Evolutionary conservation across 2,329 filamentous ascomycete species (phyloP), one percentile per base, ranked within the genome.

Genomic region (Chaetomiaceae sp.): DNA sequence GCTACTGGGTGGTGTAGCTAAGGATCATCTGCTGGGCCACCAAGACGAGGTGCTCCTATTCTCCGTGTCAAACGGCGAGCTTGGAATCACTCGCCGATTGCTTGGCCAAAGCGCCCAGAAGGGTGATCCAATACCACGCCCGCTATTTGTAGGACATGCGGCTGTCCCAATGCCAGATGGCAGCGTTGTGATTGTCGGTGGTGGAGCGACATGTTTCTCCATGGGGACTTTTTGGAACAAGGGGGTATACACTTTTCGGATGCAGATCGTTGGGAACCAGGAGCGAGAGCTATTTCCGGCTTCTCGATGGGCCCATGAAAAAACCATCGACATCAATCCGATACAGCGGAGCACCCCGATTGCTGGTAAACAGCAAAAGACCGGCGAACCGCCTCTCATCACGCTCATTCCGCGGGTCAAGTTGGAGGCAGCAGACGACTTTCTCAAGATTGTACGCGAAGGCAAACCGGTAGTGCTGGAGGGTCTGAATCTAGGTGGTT

Each of bases 201-300:
- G 91, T 14, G 91, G 90, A 33, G 89, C 87, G 14, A 89, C 90
- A 0, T 95, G 90, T 67, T 95, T 95, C 72, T 90, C 89, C 0
- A 95, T 95, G 78, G 90, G 90, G 1, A 88, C 87, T 6, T 90
- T 82, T 63, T 95, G 89, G 88, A 91, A 90, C 46, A 75, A 76
- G 29, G 81, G 81, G 1, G 73, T 77, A 11, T 85, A 74, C 46
- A 66, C 70, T 2, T 61, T 83, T 20, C 47, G 34, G 2, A 34
- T 54, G 18, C 37, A 40, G 5, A 14, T 11, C 14, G 1, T 16
- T 2, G 42, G 30, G 10, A 23, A 5, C 21, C 2, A n/a, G 1
- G 33, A 20, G 29, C 1, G 14, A 9, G 11, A 1, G 10, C 9
- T 16, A 27, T 3, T 33, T 36, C 1, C 14, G 14, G 10, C 3